These are phyloP conservation scores for Daldinia sp. DNA, from an alignment of 2,329 filamentous ascomycete species.

Conservation along the genomic window DNA sequence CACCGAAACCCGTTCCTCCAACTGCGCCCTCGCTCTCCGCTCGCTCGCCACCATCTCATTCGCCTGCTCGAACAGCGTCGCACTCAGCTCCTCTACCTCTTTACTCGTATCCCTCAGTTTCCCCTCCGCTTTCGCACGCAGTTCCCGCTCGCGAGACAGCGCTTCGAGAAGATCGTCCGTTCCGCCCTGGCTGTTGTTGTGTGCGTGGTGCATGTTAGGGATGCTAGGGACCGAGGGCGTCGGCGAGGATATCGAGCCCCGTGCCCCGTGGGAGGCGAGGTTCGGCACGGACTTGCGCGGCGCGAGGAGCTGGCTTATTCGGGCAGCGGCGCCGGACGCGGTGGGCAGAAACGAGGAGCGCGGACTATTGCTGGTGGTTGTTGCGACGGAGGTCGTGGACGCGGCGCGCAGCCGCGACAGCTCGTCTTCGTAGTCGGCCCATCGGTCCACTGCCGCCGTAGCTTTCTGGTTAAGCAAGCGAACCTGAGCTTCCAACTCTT, in stretches of 20 bases:
- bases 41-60: constrained; percentile 89
- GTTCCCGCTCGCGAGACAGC: constrained; percentile 70
- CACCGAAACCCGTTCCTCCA: constrained; percentile 74
- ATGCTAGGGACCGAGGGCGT: too few species aligned
- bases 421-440: constrained; percentile 84
- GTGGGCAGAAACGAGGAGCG: constrained; percentile 45
- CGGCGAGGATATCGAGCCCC: constrained; percentile 22
- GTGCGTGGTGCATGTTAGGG: not conserved
- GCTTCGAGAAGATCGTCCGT: constrained; percentile 67
- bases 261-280: constrained; percentile 34
- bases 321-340: constrained; percentile 42
- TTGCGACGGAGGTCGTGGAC: constrained; percentile 41
- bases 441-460: constrained; percentile 68
- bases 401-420: constrained; percentile 65
- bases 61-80: constrained; percentile 79
- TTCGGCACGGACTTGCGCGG: constrained; percentile 44
- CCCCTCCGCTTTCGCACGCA: constrained; percentile 74
- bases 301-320: constrained; percentile 45
- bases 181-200: constrained; percentile 19
- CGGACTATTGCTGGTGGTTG: constrained; percentile 39
- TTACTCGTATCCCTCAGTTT: constrained; percentile 70
- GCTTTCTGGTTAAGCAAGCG: constrained; percentile 75
- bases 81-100: constrained; percentile 82
- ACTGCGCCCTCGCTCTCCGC: constrained; percentile 71
- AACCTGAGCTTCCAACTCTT: constrained; percentile 76